These are phyloP conservation scores for Cryptococcus sp. DNA, from an alignment of 1,284 basidiomycete species.

Conservation along the genomic window DNA sequence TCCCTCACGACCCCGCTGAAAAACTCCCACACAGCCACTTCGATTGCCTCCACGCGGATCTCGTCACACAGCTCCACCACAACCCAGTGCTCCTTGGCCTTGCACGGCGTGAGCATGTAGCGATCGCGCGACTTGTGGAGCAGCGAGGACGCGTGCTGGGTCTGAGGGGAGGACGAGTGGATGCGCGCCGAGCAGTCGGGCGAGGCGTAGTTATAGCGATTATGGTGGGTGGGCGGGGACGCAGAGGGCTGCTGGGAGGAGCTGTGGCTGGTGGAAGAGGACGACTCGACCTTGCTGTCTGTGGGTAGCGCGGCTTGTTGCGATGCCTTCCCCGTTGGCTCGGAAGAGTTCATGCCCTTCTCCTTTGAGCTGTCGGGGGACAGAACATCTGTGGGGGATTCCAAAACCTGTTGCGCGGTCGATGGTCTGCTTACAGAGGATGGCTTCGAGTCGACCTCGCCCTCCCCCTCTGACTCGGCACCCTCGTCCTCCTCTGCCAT, in stretches of 20 bases:
- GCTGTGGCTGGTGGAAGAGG: conserved; percentile 4
- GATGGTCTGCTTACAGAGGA: not conserved
- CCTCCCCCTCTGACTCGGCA: conserved; percentile 21
- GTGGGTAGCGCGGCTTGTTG: not conserved
- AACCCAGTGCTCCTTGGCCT: conserved; percentile 69
- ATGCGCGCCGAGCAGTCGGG: conserved; percentile 90
- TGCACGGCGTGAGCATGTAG: conserved; percentile 96
- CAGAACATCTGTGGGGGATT: conserved; percentile 24
- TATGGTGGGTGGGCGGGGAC: conserved; percentile 13
- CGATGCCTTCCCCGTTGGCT: not conserved
- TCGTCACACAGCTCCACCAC: conserved; percentile 97
- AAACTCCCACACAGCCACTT: conserved; percentile 96
- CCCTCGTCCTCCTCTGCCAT: conserved; percentile 38
- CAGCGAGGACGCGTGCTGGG: conserved; percentile 80
- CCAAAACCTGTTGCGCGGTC: conserved; percentile 5
- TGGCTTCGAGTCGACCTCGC: conserved; percentile 13
- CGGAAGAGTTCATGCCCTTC: conserved; percentile 1
- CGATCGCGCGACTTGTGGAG: conserved; percentile 86
- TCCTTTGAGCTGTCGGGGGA: conserved; percentile 9
- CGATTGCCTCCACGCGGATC: conserved; percentile 91
- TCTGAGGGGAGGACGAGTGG: conserved; percentile 73
- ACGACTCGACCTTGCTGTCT: not conserved
- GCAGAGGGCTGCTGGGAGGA: conserved; percentile 4
- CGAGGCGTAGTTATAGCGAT: conserved; percentile 89
- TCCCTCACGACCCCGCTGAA: conserved; percentile 96